These are phyloP conservation scores for Erysimum pusillum DNA, from an alignment of 441 rosid species.

Conservation along the genomic window DNA sequence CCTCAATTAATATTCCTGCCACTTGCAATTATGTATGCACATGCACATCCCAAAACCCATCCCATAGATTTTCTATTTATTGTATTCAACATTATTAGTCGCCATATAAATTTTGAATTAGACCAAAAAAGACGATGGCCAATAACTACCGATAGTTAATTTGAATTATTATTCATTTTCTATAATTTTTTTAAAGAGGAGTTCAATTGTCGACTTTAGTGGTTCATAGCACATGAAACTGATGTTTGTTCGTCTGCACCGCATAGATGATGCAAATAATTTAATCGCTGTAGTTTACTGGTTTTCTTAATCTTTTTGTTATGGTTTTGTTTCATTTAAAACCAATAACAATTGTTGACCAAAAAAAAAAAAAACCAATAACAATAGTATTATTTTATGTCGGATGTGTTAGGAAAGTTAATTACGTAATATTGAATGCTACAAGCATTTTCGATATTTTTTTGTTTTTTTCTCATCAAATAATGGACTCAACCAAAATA, in stretches of 20 bases:
- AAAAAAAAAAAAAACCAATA: too few relatives aligned
- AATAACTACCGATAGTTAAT: conserved; percentile 1
- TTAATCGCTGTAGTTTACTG: too few relatives aligned
- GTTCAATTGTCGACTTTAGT: not conserved
- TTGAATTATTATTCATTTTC: not conserved
- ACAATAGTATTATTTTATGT: too few relatives aligned
- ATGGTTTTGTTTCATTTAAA: too few relatives aligned
- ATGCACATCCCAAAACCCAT: conserved; percentile 30
- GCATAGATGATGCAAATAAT: not conserved
- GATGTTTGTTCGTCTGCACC: not conserved
- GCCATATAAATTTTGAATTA: not conserved
- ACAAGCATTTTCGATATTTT: too few relatives aligned
- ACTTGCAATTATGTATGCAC: conserved; percentile 32
- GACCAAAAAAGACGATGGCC: not conserved
- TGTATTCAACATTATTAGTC: not conserved
- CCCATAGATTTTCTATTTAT: not conserved
- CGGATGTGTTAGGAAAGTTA: too few relatives aligned
- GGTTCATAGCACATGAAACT: not conserved
- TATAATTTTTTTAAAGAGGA: not conserved
- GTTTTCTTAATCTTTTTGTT: too few relatives aligned
- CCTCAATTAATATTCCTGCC: conserved; percentile 34
- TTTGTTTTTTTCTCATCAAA: too few relatives aligned
- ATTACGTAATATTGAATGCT: too few relatives aligned
- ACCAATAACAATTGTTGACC: too few relatives aligned
- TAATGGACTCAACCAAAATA: too few relatives aligned